Percentiles rank a stretch among this genome's conserved stretches.
Conservation (phyloP, 1,284 basidiomycete genomes). For the Wolfiporia cocos region DNA sequence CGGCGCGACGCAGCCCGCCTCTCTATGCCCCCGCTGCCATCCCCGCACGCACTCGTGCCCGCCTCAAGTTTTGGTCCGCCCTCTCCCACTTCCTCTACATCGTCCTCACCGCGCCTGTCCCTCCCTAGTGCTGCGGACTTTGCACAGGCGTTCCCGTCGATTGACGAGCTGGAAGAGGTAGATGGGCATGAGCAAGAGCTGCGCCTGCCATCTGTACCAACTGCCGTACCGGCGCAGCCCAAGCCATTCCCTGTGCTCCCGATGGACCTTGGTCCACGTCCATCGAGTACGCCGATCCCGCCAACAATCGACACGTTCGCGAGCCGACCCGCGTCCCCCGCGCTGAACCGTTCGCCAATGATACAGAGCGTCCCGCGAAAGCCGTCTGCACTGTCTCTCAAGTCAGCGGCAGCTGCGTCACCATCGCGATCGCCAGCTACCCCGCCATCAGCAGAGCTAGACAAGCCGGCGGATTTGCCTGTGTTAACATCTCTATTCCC, state of each 20-base stretch:
- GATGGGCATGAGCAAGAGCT: too few relatives aligned
- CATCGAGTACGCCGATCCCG: slow-evolving; percentile 69
- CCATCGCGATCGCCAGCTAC: slow-evolving; percentile 19
- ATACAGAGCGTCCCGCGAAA: slow-evolving; percentile 36
- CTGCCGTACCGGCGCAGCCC: slow-evolving; percentile 14
- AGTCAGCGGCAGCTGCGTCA: slow-evolving; percentile 21
- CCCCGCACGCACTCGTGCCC: slow-evolving; percentile 55
- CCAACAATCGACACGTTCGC: slow-evolving; percentile 48
- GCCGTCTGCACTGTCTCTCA: slow-evolving; percentile 38
- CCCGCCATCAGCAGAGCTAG: slow-evolving; percentile 28
- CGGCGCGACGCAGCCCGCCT: slow-evolving; percentile 10
- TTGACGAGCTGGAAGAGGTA: slow-evolving; percentile 66
- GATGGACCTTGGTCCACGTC: slow-evolving; percentile 50
- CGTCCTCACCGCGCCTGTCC: slow-evolving; percentile 31
- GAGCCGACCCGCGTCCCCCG: slow-evolving; percentile 54
- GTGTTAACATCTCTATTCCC: slow-evolving; percentile 54
- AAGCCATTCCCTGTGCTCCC: slow-evolving; percentile 43
- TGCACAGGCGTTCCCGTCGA: slow-evolving; percentile 59
- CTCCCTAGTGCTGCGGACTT: slow-evolving; percentile 45
- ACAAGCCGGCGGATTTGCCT: slow-evolving; percentile 33
- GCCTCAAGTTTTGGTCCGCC: slow-evolving; percentile 66
- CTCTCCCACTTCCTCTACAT: slow-evolving; percentile 55
- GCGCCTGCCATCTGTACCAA: slow-evolving; percentile 42
- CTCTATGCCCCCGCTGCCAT: too few relatives aligned
- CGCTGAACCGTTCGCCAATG: slow-evolving; percentile 27